Conservation (phyloP, 345 rosid species). For the Luvunga scandens region DNA sequence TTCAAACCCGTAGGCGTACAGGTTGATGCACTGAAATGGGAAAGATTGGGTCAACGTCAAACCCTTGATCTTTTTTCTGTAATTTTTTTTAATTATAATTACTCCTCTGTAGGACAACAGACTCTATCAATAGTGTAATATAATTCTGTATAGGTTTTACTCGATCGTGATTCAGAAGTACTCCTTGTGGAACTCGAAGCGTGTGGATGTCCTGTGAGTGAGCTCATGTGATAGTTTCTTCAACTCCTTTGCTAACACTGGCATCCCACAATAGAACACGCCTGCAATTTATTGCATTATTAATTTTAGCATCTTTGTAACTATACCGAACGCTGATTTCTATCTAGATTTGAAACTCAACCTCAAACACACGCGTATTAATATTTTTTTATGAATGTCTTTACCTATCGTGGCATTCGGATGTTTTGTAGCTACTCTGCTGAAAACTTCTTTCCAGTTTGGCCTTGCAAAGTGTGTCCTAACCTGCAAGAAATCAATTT, state of each 20-base stretch:
- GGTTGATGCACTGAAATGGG: too few species aligned
- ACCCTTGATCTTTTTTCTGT: not conserved
- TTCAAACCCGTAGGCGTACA: too few species aligned
- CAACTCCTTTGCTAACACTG: constrained; percentile 80
- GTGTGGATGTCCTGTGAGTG: constrained; percentile 69
- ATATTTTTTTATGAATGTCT: not conserved
- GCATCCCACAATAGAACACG: constrained; percentile 92
- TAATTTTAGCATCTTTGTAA: too few species aligned
- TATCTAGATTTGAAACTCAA: not conserved
- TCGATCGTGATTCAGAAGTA: constrained; percentile 44
- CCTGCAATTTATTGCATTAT: constrained; percentile 44
- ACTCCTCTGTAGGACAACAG: not conserved
- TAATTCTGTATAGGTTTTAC: constrained; percentile 11
- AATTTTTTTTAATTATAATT: not conserved
- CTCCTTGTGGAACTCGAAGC: constrained; percentile 94
- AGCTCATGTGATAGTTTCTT: constrained; percentile 66
- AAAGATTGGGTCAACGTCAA: too few species aligned
- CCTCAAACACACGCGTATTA: not conserved
- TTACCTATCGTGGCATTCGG: constrained; percentile 82
- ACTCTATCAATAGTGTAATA: not conserved
- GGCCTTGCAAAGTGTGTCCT: constrained; percentile 98
- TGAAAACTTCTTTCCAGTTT: constrained; percentile 86
- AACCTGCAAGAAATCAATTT: constrained; percentile 47
- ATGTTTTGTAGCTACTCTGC: constrained; percentile 76
- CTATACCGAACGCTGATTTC: too few species aligned